Evolutionary conservation across 305 asterid genomes (phyloP), one percentile per base, ranked within the genome.

Genomic region (Lippia alba): DNA sequence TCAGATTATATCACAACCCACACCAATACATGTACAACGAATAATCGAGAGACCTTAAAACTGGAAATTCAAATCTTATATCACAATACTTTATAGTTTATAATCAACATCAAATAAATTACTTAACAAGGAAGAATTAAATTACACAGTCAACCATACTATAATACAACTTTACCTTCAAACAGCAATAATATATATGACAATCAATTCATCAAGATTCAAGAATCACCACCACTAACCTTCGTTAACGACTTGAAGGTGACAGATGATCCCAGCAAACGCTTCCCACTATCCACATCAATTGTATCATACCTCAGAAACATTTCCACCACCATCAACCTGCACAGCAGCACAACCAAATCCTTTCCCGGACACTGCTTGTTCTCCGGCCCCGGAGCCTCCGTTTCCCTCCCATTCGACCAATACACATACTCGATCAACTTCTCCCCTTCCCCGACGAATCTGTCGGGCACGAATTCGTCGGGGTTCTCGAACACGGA

Each of bases 331-430:
- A 84, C 1, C 84, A 84, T 74, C 32, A 84, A 41, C 68, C 84
- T 39, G 48, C 78, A 69, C 67, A 84, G 5, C 16, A 74, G 24
- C 50, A 84, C 68, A 15, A 81, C 83, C 66, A 79, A 0, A n/a
- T 79, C 72, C 74, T 81, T 84, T 39, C 41, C 89, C 1, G 89
- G 80, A 58, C 89, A 84, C 33, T 84, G 89, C 78, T 84, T 84
- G 20, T 84, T 79, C 45, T 20, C 78, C 60, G 14, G 59, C 65
- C 66, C 77, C 15, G 89, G 78, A 14, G 58, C 78, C 3, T 84
- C 89, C 0, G 78, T 75, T 4, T 84, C 80, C 14, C 80, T 73
- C 67, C 84, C 89, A 30, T 84, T 84, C 20, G 89, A 84, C 89
- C 89, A 84, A 1, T 81, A 84, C 9, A 84, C 86, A 63, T 76